Base-by-base conservation (phyloP, 768 basidiomycete species). In the Chlorophyllum brunneum region DNA sequence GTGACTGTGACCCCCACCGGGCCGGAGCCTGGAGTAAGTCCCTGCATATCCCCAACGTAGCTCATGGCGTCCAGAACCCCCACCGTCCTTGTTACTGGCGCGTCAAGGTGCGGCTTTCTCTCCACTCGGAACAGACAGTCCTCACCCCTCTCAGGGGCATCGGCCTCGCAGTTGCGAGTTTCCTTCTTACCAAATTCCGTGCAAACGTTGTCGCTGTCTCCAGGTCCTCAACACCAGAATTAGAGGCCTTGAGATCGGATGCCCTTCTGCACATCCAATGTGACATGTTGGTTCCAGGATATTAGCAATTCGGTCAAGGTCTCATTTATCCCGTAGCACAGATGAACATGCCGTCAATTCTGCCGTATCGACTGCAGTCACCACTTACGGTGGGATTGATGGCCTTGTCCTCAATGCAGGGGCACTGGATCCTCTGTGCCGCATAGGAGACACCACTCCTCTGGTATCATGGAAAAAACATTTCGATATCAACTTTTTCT, bases 401-500 rank as follows among this genome's bases (percentile, higher is more conserved):
- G 86, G 79, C 22, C 70, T 97, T 54, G 68, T 95, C 54, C 74
- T 98, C 46, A 97, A 93, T 59, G 94, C 93, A n/a, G 94, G 80
- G 3, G 80, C 77, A 0, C 67, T 94, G 20, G 82, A 85, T 36
- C 90, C 92, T 15, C 59, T 93, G 20, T 78, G 82, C 51, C 75
- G 73, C 33, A 78, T 88, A 47, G 74, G 67, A 13, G 77, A 80
- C 40, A 67, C 72, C 30, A 72, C 75, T 7, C 65, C 76, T 13
- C 57, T 86, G 33, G 74, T 80, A 48, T 68, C 70, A 18, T 92
- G 89, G 90, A 85, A 80, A 62, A 60, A 64, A 20, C 78, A 84
- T 61, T 92, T 95, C 63, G 86, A 94, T 58, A 75, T 90, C 68
- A 95, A 95, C 67, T 86, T 95, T 67, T 91, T 92, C 71, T 90